Conservation (phyloP, 805 yeast species). For the Myxozyma melibiosi region DNA sequence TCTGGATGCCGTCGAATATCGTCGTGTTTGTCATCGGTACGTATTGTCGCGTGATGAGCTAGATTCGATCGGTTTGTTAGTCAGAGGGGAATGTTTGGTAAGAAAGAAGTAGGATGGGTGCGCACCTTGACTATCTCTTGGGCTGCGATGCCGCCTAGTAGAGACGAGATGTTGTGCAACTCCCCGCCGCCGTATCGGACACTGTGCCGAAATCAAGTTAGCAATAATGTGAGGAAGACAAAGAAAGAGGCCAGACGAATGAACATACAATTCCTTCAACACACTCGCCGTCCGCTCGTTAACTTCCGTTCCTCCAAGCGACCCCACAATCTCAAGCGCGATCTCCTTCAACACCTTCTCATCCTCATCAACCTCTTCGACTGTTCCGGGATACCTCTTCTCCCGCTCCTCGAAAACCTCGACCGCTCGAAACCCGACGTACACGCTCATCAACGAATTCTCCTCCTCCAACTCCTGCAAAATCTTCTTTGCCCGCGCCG, state of each 20-base stretch:
- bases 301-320: slow-evolving; percentile 18
- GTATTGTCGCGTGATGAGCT: slow-evolving; percentile 70
- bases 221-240: not conserved
- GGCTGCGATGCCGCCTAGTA: slow-evolving; percentile 82
- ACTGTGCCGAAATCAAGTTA: slow-evolving; percentile 5
- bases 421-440: slow-evolving; percentile 36
- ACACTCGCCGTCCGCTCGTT: slow-evolving; percentile 41
- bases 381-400: slow-evolving; percentile 22
- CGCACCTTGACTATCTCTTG: slow-evolving; percentile 76
- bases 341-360: slow-evolving; percentile 14
- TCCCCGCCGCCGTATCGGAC: slow-evolving; percentile 47
- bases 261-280: slow-evolving; percentile 47
- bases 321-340: slow-evolving; percentile 13
- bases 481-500: slow-evolving; percentile 10
- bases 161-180: slow-evolving; percentile 61
- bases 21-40: slow-evolving; percentile 72
- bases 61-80: too few species aligned
- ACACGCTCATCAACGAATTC: slow-evolving; percentile 32
- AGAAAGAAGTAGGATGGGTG: not conserved
- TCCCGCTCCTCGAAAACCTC: slow-evolving; percentile 34
- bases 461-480: slow-evolving; percentile 27
- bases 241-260: not conserved
- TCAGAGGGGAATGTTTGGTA: not conserved
- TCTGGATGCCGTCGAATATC: slow-evolving; percentile 70
- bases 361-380: slow-evolving; percentile 19